phyloP scores from a whole-genome alignment of 768 basidiomycete genomes.

The Rhodotorula kratochvilovae region DNA sequence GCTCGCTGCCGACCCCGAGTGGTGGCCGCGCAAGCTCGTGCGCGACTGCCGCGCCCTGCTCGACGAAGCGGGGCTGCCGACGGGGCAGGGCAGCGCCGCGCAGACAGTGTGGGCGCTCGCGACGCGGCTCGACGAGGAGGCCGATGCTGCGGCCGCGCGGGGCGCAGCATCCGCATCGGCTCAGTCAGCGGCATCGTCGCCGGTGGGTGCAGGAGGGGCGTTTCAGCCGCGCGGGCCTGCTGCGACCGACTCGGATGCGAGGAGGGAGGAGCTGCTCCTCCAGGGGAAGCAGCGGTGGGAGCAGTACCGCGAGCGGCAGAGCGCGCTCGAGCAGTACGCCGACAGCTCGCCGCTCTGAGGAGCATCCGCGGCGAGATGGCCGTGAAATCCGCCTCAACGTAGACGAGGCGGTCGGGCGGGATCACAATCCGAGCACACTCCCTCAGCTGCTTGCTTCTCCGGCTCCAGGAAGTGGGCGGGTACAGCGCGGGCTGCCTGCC shows the following conservation, averaged over 20 bases:
- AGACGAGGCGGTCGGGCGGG: too few relatives aligned
- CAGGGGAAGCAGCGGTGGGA: slow-evolving; percentile 35
- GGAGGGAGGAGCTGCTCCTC: slow-evolving; percentile 25
- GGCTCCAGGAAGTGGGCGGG: too few relatives aligned
- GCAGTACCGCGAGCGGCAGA: slow-evolving; percentile 20
- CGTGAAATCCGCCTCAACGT: too few relatives aligned
- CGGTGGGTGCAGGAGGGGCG: too few relatives aligned
- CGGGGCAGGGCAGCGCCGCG: background rate
- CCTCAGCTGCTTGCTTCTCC: too few relatives aligned
- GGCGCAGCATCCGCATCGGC: too few relatives aligned
- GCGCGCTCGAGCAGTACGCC: background rate
- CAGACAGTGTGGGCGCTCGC: slow-evolving; percentile 18
- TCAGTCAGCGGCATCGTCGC: too few relatives aligned
- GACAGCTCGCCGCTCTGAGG: background rate
- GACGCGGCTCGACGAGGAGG: background rate
- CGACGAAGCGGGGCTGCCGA: slow-evolving; percentile 33
- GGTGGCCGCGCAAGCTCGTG: slow-evolving; percentile 32
- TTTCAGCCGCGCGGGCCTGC: background rate
- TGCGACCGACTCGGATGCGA: background rate
- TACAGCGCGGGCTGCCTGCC: too few relatives aligned
- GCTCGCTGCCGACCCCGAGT: background rate
- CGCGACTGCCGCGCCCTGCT: slow-evolving; percentile 27
- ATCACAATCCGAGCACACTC: too few relatives aligned
- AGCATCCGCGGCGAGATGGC: too few relatives aligned
- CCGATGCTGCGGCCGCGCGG: background rate